Evolutionary conservation across 2,329 filamentous ascomycete species (phyloP), one percentile per base, ranked within the genome.

Genomic region (Tricladium varicosporioides): DNA sequence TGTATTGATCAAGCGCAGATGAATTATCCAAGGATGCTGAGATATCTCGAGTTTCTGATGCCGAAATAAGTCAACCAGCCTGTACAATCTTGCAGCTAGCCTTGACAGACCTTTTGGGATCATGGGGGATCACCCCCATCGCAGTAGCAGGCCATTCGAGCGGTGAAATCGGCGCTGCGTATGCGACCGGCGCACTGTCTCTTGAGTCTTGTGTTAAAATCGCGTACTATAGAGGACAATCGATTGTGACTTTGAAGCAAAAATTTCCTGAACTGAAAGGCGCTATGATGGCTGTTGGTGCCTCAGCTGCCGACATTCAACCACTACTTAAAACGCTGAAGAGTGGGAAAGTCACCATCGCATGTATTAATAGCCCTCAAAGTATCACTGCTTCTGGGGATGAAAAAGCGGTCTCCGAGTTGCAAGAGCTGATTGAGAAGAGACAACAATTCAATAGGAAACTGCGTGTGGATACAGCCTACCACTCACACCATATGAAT

Each of bases 221-320:
- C 10, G 80, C 80, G 1, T 84, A 82, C 62, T 62, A 69, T 57
- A 54, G 73, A 56, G 65, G 71, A 11, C 50, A 62, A 61, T 48
- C 66, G 43, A 65, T 74, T 76, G 61, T 71, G 7, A 19, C 31
- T 5, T 16, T 67, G 32, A 61, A 64, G 48, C 16, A 43, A 3
- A 43, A 59, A 33, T 58, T 53, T 45, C 51, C 63, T 9, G 54
- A 63, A 45, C 27, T 72, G 0, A 70, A 70, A 3, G 81, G 81
- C 0, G 70, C 75, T 7, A 85, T 85, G 82, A 73, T 83, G 66
- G 82, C 82, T 0, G 79, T 83, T 2, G 82, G 59, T 5, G 47
- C 63, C 1, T 53, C 58, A 5, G 47, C 54, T 9, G 59, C 63
- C 2, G 61, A 67, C 1, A 62, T 63, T 2, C 16, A 75, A 76